A percentile compares a stretch with the other conserved stretches of the same genome.
Evolutionary conservation across 1,284 basidiomycete genomes (phyloP).

Genomic region (Retiboletus flavoniger): DNA sequence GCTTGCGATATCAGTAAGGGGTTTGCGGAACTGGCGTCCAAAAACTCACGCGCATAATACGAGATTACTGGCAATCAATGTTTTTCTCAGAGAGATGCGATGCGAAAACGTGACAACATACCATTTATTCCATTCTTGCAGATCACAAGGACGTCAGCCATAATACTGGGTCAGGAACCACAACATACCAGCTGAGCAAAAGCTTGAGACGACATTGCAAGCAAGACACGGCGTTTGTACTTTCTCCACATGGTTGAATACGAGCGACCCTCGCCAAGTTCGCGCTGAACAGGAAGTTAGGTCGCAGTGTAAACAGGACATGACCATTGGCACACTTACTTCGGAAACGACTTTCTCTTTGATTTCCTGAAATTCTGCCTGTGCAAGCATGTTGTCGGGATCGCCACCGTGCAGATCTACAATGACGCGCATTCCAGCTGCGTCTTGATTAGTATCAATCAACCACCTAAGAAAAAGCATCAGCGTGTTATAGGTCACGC

Average conservation of each 20-base stretch:
- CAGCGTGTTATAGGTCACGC: constrained; percentile 1
- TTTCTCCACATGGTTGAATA: constrained; percentile 86
- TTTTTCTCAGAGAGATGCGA: constrained; percentile 7
- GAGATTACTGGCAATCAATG: constrained; percentile 68
- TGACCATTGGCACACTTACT: constrained; percentile 42
- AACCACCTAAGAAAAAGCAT: constrained; percentile 64
- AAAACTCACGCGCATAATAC: constrained; percentile 83
- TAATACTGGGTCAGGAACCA: neutral
- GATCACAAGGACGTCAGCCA: constrained; percentile 14
- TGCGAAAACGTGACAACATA: constrained; percentile 35
- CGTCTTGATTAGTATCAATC: constrained; percentile 86
- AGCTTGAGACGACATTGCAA: constrained; percentile 97
- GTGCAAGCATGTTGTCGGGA: constrained; percentile 68
- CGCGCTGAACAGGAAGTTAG: constrained; percentile 45
- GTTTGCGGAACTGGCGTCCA: constrained; percentile 7
- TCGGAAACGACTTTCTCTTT: constrained; percentile 84
- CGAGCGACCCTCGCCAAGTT: constrained; percentile 75
- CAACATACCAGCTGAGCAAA: constrained; percentile 83
- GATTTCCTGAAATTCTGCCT: constrained; percentile 90
- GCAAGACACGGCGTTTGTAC: constrained; percentile 86
- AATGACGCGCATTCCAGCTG: constrained; percentile 84
- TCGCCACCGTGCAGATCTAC: constrained; percentile 89
- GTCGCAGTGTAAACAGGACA: neutral
- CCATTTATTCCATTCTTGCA: constrained; percentile 86
- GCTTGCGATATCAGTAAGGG: constrained; percentile 13